These are phyloP conservation scores for Mycena sp. DNA, from an alignment of 1,284 basidiomycete genomes.

Conservation along the genomic window DNA sequence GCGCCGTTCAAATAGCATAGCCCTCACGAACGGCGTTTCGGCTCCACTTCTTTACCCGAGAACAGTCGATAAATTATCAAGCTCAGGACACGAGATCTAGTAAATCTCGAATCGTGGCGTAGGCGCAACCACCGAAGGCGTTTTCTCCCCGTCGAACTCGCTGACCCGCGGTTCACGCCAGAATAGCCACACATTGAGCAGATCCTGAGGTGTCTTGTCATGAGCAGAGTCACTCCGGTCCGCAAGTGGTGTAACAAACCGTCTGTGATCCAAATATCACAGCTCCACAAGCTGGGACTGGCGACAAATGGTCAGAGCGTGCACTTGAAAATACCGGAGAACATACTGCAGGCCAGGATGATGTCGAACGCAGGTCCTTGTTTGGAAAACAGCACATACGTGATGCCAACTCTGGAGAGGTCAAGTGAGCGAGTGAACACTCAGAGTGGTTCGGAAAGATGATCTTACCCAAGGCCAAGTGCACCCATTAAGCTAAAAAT, in stretches of 20 bases:
- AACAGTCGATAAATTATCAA: too few relatives aligned
- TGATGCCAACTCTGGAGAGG: constrained; percentile 18
- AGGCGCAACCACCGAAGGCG: neutral
- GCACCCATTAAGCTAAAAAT: constrained; percentile 25
- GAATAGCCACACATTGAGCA: constrained; percentile 26
- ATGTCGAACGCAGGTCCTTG: constrained; percentile 23
- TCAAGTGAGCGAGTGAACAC: neutral
- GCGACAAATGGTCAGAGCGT: neutral
- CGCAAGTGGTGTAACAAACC: neutral
- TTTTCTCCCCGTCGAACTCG: neutral
- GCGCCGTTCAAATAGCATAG: too few relatives aligned
- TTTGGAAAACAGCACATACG: constrained; percentile 19
- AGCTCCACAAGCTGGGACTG: constrained; percentile 10
- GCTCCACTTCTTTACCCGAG: too few relatives aligned
- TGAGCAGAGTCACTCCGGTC: neutral
- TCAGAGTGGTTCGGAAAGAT: neutral
- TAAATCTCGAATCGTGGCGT: neutral
- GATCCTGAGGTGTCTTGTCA: constrained; percentile 15
- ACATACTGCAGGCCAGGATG: constrained; percentile 14
- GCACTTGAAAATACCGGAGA: neutral
- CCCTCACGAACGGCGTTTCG: too few relatives aligned
- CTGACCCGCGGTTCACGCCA: neutral
- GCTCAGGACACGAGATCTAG: too few relatives aligned
- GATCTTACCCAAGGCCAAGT: constrained; percentile 18
- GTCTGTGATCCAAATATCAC: constrained; percentile 23